Evolutionary conservation across 202 grass and related monocot species (phyloP), one percentile per base, ranked within the genome.

Genomic region (Setaria viridis): DNA sequence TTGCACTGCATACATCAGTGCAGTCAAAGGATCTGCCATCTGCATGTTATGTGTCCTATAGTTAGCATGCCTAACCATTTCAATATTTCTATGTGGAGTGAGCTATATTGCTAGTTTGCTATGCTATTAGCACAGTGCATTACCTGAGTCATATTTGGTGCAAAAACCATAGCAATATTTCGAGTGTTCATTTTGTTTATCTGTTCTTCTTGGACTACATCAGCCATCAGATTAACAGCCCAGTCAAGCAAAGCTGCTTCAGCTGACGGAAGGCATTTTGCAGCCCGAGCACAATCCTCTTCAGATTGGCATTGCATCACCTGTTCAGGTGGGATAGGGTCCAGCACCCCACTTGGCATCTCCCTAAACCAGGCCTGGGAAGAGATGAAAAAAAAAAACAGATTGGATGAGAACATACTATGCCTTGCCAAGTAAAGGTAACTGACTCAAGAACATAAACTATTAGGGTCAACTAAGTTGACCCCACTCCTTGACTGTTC

Each of bases 111-210:
- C 20, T 35, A 79, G 21, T 60, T 54, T 56, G 7, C 45, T 81
- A 69, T 63, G 11, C 3, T 81, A 54, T 70, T 51, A 74, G 49
- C 48, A 67, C 2, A 79, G 19, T 14, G 20, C 6, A 7, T 50
- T 85, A 98, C 95, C 93, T 95, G 95, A 37, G 95, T 94, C 95
- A 94, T 98, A 86, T 95, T 98, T 53, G 95, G 95, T 62, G 95
- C 93, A 66, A 98, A 98, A 72, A 95, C 93, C 88, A 95, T 98
- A 71, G 93, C 95, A 73, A 98, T 86, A 84, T 98, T 98, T 49
- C 95, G 87, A 17, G 91, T 84, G 19, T 92, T 98, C 95, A 98
- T 98, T 86, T 95, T 98, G 54, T 95, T 98, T 50, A 81, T 63
- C 63, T 85, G 86, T 69, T 95, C 93, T 87, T 98, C 91, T 86